Base-by-base conservation (phyloP, 192 early-diverging fungal species). In the Coemansia sp. region DNA sequence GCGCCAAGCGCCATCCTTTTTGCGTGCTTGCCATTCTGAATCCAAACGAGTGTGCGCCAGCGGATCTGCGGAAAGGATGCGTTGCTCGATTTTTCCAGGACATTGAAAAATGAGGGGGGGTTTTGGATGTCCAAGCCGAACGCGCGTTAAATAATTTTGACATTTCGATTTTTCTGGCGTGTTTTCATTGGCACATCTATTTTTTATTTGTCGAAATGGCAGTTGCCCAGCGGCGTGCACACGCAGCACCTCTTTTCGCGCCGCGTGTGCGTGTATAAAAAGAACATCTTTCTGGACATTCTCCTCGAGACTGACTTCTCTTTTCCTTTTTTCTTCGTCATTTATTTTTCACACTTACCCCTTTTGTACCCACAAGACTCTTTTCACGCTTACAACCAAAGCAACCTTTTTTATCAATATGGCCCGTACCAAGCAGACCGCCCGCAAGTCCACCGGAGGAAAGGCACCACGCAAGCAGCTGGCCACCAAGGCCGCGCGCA, bases 401-500 rank as follows among this genome's bases (percentile, higher is more conserved):
- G 86, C 93, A 93, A 83, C 86, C 90, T 54, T 93, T 93, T 60
- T 61, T n/a, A n/a, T 46, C 15, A 90, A 88, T 85, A 86, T 89
- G 66, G 91, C 93, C 64, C 81, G 88, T 64, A 90, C 89, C 75
- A 91, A 96, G 86, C 96, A 98, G 83, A 98, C 95, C 53, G 95
- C 96, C 45, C 92, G 96, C 82, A 99, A 99, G 85, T 97, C 95
- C 50, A 99, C 97, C 63, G 97, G 97, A 81, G 97, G 97, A 74
- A 99, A 99, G 83, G 97, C 97, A 23, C 97, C 97, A 52, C 90
- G 96, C 71, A 99, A 97, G 87, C 95, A 95, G 83, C 87, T 92
- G 60, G 95, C 95, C 58, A 90, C 89, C 75, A 96, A 96, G 87
- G 95, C 95, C 33, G 96, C 97, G 23, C 92, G 95, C 86, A 99